Evolutionary conservation across 768 basidiomycete genomes (phyloP).

Genomic region (Russula brevipes): DNA sequence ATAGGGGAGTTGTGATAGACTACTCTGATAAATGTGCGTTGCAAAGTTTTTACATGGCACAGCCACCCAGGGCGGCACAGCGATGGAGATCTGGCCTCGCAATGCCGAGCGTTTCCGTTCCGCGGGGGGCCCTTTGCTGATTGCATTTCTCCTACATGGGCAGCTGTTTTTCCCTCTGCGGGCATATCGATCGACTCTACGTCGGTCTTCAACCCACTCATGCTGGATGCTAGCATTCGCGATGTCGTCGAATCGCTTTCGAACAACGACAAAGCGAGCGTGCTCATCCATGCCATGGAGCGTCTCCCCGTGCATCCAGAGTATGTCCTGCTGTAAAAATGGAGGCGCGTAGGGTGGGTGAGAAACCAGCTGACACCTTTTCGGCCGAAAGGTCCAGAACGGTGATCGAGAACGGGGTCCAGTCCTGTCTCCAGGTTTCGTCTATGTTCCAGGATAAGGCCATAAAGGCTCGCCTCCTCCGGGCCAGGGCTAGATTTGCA

Average conservation of each 20-base stretch:
- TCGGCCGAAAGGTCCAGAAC: slow-evolving; percentile 44
- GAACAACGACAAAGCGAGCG: slow-evolving; percentile 63
- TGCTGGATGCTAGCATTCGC: slow-evolving; percentile 70
- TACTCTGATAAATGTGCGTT: slow-evolving; percentile 14
- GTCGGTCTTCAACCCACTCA: slow-evolving; percentile 71
- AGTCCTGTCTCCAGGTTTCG: slow-evolving; percentile 59
- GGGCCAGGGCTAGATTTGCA: slow-evolving; percentile 61
- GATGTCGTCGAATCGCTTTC: slow-evolving; percentile 55
- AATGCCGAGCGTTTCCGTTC: background rate
- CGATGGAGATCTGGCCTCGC: background rate
- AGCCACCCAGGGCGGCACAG: background rate
- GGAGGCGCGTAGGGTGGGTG: too few species aligned
- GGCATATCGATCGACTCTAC: slow-evolving; percentile 30
- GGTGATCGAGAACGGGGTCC: slow-evolving; percentile 68
- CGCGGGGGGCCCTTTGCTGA: slow-evolving; percentile 1
- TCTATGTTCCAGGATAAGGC: slow-evolving; percentile 47
- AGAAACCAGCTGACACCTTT: background rate
- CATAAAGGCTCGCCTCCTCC: slow-evolving; percentile 57
- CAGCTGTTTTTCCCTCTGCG: slow-evolving; percentile 1
- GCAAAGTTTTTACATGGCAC: background rate
- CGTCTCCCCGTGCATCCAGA: slow-evolving; percentile 70
- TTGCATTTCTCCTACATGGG: background rate
- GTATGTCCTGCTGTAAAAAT: slow-evolving; percentile 17
- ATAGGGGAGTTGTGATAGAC: slow-evolving; percentile 19
- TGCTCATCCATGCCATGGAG: slow-evolving; percentile 76